Evolutionary conservation across 2,329 filamentous ascomycete species (phyloP), one percentile per base, ranked within the genome.

Genomic region (Colletotrichum euphorbiae): DNA sequence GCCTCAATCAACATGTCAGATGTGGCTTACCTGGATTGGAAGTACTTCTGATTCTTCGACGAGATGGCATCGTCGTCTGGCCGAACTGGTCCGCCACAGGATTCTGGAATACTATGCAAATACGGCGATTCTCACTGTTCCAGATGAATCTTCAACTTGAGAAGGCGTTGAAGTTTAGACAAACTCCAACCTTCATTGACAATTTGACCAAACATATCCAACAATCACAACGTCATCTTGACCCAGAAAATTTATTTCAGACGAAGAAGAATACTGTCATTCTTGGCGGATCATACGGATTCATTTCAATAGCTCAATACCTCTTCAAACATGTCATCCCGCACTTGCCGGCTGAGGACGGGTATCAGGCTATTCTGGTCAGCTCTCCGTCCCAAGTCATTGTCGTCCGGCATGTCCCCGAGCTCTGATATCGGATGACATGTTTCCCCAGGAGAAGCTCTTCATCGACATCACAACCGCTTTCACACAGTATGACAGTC

Each of bases 251-350:
- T 4, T 28, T 2, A n/a, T 24, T 28, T 28, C 6, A 28, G 28
- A 50, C 3, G 11, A 55, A 40, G 11, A 79, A 78, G 42, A 80
- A 79, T 63, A 84, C 87, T 63, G 75, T 88, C 69, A 78, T 89
- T 21, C 75, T 89, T 2, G 86, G 86, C 24, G 84, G 81, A 19
- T 87, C 84, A 9, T 87, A 84, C 69, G 84, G 75, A 11, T 86
- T 86, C 24, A 62, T 87, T 4, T 83, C 81, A 6, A 80, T 77
- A 4, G 84, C 86, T 1, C 86, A 89, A 70, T 85, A 86, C 70
- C 76, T 86, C 31, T 81, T 86, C 31, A 83, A 83, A 68, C 84
- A 89, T 76, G 78, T 79, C 24, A 52, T 87, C 9, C 83, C 85
- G 0, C 70, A 76, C 59, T 71, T 80, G 0, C 75, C 80, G 1